phyloP scores from a whole-genome alignment of 306 rosid genomes.

The Quercus parvula region DNA sequence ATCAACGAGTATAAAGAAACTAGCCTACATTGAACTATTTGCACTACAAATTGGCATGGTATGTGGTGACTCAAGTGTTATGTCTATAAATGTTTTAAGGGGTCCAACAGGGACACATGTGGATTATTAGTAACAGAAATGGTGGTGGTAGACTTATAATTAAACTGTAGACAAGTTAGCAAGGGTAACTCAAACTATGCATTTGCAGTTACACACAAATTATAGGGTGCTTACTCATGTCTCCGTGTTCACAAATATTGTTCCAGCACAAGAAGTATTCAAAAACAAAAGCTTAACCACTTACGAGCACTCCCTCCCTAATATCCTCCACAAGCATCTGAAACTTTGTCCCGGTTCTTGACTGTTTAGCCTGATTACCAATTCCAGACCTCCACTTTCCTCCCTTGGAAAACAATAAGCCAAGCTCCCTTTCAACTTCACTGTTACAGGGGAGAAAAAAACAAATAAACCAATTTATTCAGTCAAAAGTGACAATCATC shows the following conservation, averaged over 20 bases:
- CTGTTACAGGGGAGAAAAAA: constrained; percentile 37
- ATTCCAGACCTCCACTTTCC: constrained; percentile 59
- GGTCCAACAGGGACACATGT: not conserved
- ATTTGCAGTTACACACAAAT: not conserved
- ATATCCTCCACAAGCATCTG: constrained; percentile 97
- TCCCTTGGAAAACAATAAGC: constrained; percentile 83
- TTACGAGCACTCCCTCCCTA: constrained; percentile 93
- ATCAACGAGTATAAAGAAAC: not conserved
- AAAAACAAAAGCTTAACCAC: not conserved
- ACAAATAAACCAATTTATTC: constrained; percentile 8
- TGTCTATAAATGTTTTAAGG: not conserved
- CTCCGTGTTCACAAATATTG: not conserved
- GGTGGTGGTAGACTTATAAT: not conserved
- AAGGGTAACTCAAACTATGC: too few relatives aligned
- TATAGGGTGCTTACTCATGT: not conserved
- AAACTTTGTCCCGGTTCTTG: constrained; percentile 67
- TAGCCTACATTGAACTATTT: not conserved
- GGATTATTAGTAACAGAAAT: not conserved
- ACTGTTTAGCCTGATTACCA: constrained; percentile 64
- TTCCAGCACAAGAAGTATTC: not conserved
- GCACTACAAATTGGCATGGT: not conserved
- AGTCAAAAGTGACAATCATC: not conserved
- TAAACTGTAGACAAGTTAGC: too few relatives aligned
- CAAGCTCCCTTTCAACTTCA: constrained; percentile 93
- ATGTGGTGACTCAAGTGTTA: not conserved